These are phyloP conservation scores for Hymenoscyphus salicellus DNA, from an alignment of 2,329 filamentous ascomycete genomes.

Conservation along the genomic window DNA sequence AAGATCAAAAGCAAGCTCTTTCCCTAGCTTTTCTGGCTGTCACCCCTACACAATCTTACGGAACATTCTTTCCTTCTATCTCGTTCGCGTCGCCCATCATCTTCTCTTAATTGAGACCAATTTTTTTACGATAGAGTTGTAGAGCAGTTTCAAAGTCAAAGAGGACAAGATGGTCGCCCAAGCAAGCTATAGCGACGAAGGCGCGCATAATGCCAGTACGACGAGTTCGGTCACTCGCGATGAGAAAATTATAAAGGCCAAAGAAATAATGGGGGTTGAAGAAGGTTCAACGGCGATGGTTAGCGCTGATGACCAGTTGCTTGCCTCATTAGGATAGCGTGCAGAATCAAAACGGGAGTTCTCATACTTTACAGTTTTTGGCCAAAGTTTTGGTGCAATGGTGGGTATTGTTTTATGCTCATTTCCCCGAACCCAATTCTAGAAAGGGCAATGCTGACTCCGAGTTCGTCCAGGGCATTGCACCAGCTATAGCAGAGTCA, in stretches of 20 bases:
- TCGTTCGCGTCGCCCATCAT: background rate
- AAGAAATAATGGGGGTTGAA: conserved; percentile 13
- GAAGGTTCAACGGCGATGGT: conserved; percentile 14
- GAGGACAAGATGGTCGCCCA: conserved; percentile 1
- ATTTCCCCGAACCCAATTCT: too few relatives aligned
- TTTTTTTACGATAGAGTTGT: background rate
- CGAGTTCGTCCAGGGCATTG: too few relatives aligned
- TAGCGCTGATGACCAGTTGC: conserved; percentile 30
- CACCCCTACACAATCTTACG: background rate
- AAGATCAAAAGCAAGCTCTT: background rate
- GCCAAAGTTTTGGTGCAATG: conserved; percentile 36
- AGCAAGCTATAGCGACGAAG: background rate
- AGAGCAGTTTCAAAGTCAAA: background rate
- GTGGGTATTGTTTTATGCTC: too few relatives aligned
- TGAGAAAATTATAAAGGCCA: conserved; percentile 10
- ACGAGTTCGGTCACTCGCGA: conserved; percentile 11
- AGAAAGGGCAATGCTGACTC: too few relatives aligned
- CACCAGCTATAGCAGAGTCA: conserved; percentile 35
- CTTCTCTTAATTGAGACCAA: background rate
- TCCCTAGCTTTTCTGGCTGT: background rate
- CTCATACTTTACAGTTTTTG: conserved; percentile 35
- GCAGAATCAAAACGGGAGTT: conserved; percentile 36
- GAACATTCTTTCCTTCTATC: background rate
- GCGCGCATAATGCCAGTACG: background rate
- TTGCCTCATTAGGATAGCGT: conserved; percentile 33